Evolutionary conservation across 2,329 filamentous ascomycete species (phyloP), one percentile per base, ranked within the genome.

Genomic region (Rutstroemia sp.): DNA sequence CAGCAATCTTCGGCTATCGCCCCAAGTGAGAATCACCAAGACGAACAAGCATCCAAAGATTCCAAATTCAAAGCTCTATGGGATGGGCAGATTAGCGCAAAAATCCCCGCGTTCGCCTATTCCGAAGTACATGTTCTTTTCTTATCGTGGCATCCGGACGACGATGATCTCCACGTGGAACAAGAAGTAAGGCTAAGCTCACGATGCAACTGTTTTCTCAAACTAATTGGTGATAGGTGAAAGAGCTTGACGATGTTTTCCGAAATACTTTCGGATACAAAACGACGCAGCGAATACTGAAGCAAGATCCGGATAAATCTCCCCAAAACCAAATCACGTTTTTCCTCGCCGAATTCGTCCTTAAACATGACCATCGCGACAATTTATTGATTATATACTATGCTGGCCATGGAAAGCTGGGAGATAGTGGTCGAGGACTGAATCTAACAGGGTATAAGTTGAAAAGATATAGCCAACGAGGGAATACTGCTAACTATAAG

Each of bases 321-420:
- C 44, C 30, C 8, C 51, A 54, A 30, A 4, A 10, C 16, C 30
- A 54, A 9, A 42, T 54, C 17, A 54, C 27, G 1, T 2, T 19
- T 1, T 48, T 27, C 10, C 44, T 48, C 5, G 51, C 34, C 10
- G 16, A 54, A 0, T 48, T 48, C 2, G 51, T 54, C 4, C n/a
- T 5, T n/a, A 5, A 14, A 16, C 23, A 54, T n/a, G 42, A 54
- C 14, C 10, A 40, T n/a, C 21, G 4, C 9, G 23, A 48, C 6
- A 40, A 30, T n/a, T 25, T 54, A 5, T 30, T 48, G 2, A 54
- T 54, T 7, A 21, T 54, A 5, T 54, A 54, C n/a, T 54, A 54
- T 48, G 44, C 44, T 2, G 51, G 51, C 8, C 51, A 54, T 30
- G 51, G 21, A 6, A 54, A 48, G 7, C 51, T 40, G 4, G 27